phyloP scores from a whole-genome alignment of 139 green algal genomes.

The Chlamydomonas incerta region DNA sequence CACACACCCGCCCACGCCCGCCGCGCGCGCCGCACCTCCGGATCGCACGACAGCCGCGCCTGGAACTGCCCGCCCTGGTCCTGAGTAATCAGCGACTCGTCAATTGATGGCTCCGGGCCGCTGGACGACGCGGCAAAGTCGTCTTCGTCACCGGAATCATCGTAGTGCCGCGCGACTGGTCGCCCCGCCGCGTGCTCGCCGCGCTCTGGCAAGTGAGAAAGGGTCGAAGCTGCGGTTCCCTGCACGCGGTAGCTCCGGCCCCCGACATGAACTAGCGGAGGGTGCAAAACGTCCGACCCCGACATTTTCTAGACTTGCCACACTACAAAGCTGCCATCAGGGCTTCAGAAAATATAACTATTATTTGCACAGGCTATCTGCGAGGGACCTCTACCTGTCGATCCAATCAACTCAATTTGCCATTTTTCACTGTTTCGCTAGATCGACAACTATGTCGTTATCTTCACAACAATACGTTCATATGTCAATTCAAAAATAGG shows the following conservation, averaged over 20 bases:
- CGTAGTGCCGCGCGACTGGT: background rate
- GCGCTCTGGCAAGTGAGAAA: conserved; percentile 7
- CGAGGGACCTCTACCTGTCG: too few relatives aligned
- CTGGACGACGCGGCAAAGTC: background rate
- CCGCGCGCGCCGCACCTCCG: background rate
- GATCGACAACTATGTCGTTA: too few relatives aligned
- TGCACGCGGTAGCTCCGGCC: conserved; percentile 14
- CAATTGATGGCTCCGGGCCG: background rate
- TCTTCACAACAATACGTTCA: too few relatives aligned
- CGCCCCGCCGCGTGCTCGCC: conserved; percentile 1
- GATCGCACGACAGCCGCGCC: conserved; percentile 20
- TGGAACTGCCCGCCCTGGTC: conserved; percentile 7
- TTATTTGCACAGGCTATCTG: too few relatives aligned
- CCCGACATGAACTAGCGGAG: background rate
- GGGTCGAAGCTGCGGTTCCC: background rate
- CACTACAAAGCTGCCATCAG: too few relatives aligned
- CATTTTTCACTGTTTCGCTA: too few relatives aligned
- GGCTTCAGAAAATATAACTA: too few relatives aligned
- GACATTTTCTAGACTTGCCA: background rate
- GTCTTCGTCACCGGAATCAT: background rate
- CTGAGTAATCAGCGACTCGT: conserved; percentile 31
- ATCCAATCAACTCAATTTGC: too few relatives aligned
- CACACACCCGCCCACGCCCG: too few relatives aligned
- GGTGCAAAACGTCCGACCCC: background rate
- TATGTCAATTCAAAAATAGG: too few relatives aligned